Evolutionary conservation across 306 rosid species (phyloP).

Genomic region (Sindora glabra): DNA sequence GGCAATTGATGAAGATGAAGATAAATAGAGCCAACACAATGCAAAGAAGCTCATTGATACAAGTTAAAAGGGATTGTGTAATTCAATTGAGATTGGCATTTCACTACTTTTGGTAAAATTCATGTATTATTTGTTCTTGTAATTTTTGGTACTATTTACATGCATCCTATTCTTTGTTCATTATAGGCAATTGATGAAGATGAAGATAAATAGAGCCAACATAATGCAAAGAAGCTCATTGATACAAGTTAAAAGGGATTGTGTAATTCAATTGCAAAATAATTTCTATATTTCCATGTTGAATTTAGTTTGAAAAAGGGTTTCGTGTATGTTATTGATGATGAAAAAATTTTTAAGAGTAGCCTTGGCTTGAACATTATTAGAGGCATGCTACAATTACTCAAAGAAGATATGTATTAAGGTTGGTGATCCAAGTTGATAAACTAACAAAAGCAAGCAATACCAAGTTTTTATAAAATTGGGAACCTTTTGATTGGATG

Average conservation of each 20-base stretch:
- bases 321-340: constrained; percentile 82
- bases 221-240: constrained; percentile 75
- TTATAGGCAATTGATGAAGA: constrained; percentile 90
- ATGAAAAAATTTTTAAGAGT: constrained; percentile 60
- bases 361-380: constrained; percentile 69
- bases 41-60: constrained; percentile 84
- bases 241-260: constrained; percentile 76
- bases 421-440: constrained; percentile 39
- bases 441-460: constrained; percentile 68
- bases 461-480: no score
- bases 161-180: neutral
- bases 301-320: constrained; percentile 80
- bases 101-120: no score
- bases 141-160: no score
- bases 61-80: constrained; percentile 66
- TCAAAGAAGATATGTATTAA: constrained; percentile 86
- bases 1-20: constrained; percentile 95
- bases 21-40: constrained; percentile 90
- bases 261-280: constrained; percentile 66
- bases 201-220: constrained; percentile 91
- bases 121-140: no score
- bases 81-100: no score
- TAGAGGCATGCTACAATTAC: constrained; percentile 69
- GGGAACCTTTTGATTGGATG: constrained; percentile 95
- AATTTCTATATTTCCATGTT: constrained; percentile 79